Evolutionary conservation across 1,139 yeast genomes (phyloP).

Genomic region (Scheffersomyces segobiensis): DNA sequence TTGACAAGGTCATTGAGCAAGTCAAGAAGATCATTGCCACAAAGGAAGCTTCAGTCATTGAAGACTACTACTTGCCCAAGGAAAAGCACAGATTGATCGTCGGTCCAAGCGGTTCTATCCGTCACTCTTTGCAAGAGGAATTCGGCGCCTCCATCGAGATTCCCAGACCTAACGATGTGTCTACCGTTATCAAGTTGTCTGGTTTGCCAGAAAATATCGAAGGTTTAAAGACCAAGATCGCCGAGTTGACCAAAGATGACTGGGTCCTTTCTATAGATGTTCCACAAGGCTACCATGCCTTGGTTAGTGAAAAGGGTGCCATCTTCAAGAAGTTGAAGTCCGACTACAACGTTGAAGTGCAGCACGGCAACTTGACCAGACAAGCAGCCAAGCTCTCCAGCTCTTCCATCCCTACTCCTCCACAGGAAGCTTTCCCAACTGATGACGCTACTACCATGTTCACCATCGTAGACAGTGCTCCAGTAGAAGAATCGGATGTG

Average conservation of each 20-base stretch:
- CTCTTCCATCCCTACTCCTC: conserved; percentile 46
- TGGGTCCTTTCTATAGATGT: conserved; percentile 51
- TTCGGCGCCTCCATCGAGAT: conserved; percentile 63
- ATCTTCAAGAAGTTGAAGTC: conserved; percentile 57
- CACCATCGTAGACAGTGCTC: conserved; percentile 38
- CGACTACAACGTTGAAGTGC: conserved; percentile 60
- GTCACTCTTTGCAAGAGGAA: conserved; percentile 72
- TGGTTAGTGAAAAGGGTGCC: conserved; percentile 69
- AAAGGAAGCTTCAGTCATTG: conserved; percentile 62
- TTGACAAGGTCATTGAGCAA: conserved; percentile 65
- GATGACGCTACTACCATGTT: conserved; percentile 45
- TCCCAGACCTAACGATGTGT: conserved; percentile 60
- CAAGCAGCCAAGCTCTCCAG: conserved; percentile 54
- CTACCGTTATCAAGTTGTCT: conserved; percentile 45
- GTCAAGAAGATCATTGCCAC: conserved; percentile 65
- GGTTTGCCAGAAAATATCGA: conserved; percentile 68
- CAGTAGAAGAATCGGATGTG: conserved; percentile 32
- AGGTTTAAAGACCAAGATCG: conserved; percentile 54
- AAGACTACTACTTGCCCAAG: conserved; percentile 62
- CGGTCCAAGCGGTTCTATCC: conserved; percentile 79
- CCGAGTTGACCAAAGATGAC: conserved; percentile 54
- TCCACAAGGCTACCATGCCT: conserved; percentile 59
- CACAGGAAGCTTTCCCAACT: conserved; percentile 50
- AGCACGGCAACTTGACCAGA: conserved; percentile 55
- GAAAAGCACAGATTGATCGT: conserved; percentile 76